A percentile compares a stretch with the other conserved stretches of the same genome.
Evolutionary conservation across 257 asterid genomes (phyloP).

Genomic region (Capsicum chinense): DNA sequence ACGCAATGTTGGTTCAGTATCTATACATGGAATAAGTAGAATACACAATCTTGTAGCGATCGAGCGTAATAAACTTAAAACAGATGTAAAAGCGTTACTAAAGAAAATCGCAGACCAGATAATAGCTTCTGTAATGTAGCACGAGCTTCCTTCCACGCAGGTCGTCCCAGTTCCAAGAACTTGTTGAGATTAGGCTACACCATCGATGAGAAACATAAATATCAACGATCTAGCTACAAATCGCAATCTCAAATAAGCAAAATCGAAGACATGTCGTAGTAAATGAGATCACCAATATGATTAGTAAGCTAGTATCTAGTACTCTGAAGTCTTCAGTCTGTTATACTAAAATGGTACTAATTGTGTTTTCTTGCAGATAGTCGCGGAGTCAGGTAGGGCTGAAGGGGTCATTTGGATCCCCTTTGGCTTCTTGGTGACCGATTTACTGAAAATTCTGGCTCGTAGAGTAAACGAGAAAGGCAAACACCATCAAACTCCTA

Average conservation of each 20-base stretch:
- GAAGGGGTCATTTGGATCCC: too few relatives aligned
- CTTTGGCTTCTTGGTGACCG: too few relatives aligned
- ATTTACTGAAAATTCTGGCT: too few relatives aligned
- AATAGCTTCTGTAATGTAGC: conserved; percentile 73
- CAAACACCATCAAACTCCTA: too few relatives aligned
- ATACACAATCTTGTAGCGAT: background rate
- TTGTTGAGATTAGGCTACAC: conserved; percentile 79
- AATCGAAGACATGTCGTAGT: background rate
- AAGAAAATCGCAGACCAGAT: conserved; percentile 55
- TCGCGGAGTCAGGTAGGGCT: too few relatives aligned
- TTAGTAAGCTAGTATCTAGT: background rate
- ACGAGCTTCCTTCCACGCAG: conserved; percentile 98
- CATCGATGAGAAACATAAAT: background rate
- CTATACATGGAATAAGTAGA: conserved; percentile 48
- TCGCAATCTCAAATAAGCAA: background rate
- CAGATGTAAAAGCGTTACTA: background rate
- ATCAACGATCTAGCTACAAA: background rate
- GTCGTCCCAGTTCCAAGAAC: conserved; percentile 78
- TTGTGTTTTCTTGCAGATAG: background rate
- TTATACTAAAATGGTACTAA: background rate
- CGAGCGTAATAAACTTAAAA: background rate
- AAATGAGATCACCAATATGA: background rate
- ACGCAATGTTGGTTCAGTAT: conserved; percentile 65
- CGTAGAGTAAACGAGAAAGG: too few relatives aligned
- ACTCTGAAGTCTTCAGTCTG: background rate